These are phyloP conservation scores for Priceomyces melissophilus DNA, from an alignment of 805 yeast species.

Conservation along the genomic window DNA sequence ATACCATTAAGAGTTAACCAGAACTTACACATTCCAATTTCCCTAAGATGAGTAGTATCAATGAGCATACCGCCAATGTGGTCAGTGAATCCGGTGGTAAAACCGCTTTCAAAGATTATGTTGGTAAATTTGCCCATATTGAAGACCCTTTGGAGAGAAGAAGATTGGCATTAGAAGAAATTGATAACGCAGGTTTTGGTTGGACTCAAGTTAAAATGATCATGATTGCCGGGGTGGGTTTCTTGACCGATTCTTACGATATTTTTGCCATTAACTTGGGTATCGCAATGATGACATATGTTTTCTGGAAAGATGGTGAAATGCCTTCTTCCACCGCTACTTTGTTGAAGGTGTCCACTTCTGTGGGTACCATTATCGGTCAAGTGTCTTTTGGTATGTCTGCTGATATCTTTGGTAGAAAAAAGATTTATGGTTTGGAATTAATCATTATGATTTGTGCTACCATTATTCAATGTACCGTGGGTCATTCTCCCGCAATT, in stretches of 20 bases:
- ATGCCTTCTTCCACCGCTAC: slow-evolving; percentile 74
- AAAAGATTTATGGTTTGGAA: slow-evolving; percentile 82
- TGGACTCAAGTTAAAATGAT: slow-evolving; percentile 84
- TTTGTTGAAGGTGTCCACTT: slow-evolving; percentile 80
- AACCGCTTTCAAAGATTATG: slow-evolving; percentile 79
- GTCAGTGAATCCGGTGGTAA: slow-evolving; percentile 59
- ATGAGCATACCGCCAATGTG: slow-evolving; percentile 5
- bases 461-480: slow-evolving; percentile 69
- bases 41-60: slow-evolving; percentile 5
- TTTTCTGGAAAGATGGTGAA: slow-evolving; percentile 61
- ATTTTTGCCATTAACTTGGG: slow-evolving; percentile 87
- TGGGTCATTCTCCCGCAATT: slow-evolving; percentile 71
- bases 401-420: slow-evolving; percentile 83
- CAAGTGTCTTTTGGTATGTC: slow-evolving; percentile 80
- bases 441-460: slow-evolving; percentile 80
- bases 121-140: slow-evolving; percentile 76
- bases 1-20: neutral
- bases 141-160: slow-evolving; percentile 86
- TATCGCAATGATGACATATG: slow-evolving; percentile 73
- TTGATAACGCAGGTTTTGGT: slow-evolving; percentile 74
- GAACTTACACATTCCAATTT: neutral
- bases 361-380: slow-evolving; percentile 92
- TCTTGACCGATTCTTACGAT: slow-evolving; percentile 90
- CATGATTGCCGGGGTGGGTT: slow-evolving; percentile 87
- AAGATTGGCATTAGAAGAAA: slow-evolving; percentile 79